A percentile compares a stretch with the other conserved stretches of the same genome.
Conservation (phyloP, 2,329 filamentous ascomycete species). For the Colletotrichum caudatum region DNA sequence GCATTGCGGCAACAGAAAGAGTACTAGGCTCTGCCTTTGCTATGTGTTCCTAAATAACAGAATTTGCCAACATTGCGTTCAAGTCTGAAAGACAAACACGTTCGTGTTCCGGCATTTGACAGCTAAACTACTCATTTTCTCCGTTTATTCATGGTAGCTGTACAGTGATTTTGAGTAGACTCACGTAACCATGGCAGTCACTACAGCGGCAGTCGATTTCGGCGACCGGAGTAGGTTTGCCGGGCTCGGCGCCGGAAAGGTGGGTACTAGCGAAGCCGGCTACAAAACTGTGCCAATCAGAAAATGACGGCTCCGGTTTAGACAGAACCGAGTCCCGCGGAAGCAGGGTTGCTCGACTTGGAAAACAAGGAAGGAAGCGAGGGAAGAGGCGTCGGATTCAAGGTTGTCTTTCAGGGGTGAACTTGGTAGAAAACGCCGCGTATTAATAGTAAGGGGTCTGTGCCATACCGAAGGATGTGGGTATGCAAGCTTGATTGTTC, state of each 20-base stretch:
- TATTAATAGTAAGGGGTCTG: background rate
- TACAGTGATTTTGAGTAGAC: background rate
- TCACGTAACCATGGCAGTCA: background rate
- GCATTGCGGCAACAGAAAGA: background rate
- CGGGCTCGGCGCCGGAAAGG: background rate
- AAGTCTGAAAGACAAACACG: background rate
- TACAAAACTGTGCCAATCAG: background rate
- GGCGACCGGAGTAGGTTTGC: background rate
- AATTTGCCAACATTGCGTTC: background rate
- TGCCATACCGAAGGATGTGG: background rate
- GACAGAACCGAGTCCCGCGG: background rate
- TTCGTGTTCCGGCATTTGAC: background rate
- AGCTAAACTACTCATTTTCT: background rate
- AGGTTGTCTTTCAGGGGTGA: no score
- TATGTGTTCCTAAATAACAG: background rate
- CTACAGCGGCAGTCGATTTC: background rate
- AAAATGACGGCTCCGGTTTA: background rate
- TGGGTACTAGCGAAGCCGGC: background rate
- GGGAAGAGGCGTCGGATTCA: background rate
- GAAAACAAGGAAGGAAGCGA: background rate
- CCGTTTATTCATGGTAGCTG: rapidly evolving
- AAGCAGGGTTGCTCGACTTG: background rate
- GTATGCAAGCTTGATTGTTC: background rate
- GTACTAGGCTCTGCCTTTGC: background rate
- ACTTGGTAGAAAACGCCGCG: background rate